These are phyloP conservation scores for Zymoseptoria pseudotritici DNA, from an alignment of 2,329 filamentous ascomycete genomes.

Conservation along the genomic window DNA sequence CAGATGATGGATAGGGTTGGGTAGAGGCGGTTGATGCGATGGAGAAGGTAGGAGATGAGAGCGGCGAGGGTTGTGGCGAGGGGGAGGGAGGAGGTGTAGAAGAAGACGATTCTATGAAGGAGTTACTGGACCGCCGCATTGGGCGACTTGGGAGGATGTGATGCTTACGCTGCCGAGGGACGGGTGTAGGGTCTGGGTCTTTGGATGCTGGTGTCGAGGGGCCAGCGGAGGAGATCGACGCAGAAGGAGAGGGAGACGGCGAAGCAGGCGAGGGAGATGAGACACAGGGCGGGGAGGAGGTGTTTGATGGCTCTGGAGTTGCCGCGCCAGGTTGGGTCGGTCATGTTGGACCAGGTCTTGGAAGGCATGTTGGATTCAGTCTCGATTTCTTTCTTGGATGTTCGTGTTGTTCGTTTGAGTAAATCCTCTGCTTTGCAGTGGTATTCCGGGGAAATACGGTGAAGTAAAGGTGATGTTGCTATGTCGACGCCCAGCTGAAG, in stretches of 20 bases:
- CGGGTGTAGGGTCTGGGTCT: not conserved
- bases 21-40: not conserved
- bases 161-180: not conserved
- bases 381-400: not conserved
- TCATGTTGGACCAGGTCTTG: not conserved
- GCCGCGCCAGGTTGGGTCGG: not conserved
- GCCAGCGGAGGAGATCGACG: not conserved
- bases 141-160: not conserved
- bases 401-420: not conserved
- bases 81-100: not conserved
- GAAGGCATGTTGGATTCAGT: not conserved
- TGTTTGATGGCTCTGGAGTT: not conserved
- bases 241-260: not conserved
- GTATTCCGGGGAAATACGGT: too few species aligned
- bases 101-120: not conserved
- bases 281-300: not conserved
- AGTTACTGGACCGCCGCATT: too few species aligned
- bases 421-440: too few species aligned
- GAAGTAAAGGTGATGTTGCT: too few species aligned
- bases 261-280: not conserved
- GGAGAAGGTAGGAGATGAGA: not conserved
- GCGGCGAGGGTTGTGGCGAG: not conserved
- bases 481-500: too few species aligned
- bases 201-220: not conserved
- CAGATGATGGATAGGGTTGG: not conserved